Percentiles rank a stretch among this genome's conserved stretches.
phyloP scores from a whole-genome alignment of 495 filamentous ascomycete genomes.

The Niebla homalea region DNA sequence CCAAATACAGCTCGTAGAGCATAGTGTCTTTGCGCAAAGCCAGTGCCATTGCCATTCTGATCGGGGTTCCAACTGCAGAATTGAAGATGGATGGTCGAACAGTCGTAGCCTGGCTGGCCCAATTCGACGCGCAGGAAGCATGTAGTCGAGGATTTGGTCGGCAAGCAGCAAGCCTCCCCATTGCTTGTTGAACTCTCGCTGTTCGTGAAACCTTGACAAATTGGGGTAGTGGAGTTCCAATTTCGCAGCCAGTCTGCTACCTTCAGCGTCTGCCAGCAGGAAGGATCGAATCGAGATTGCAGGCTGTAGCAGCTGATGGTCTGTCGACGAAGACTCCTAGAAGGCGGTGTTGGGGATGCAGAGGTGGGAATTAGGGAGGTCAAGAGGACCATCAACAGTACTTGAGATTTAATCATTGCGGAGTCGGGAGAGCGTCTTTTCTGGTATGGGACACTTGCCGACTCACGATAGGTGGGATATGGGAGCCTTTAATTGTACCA shows the following conservation, averaged over 20 bases:
- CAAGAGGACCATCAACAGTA: too few relatives aligned
- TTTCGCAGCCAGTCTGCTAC: constrained; percentile 6
- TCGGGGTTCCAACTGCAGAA: not conserved
- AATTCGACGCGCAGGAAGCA: constrained; percentile 10
- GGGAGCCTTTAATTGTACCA: too few relatives aligned
- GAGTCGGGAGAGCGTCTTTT: too few relatives aligned
- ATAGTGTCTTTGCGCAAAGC: constrained; percentile 7
- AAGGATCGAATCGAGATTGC: constrained; percentile 2
- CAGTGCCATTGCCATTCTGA: not conserved
- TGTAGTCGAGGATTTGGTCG: constrained; percentile 8
- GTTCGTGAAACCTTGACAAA: not conserved
- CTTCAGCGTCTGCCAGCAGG: constrained; percentile 8
- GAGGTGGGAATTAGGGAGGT: too few relatives aligned
- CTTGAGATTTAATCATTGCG: too few relatives aligned
- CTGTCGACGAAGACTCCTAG: constrained; percentile 1
- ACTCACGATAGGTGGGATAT: too few relatives aligned
- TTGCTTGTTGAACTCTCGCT: not conserved
- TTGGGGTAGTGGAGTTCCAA: constrained; percentile 7
- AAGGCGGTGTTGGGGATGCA: too few relatives aligned
- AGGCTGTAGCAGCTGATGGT: constrained; percentile 10
- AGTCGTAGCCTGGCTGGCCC: constrained; percentile 3
- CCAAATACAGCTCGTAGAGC: constrained; percentile 11
- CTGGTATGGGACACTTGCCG: too few relatives aligned
- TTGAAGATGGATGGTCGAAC: constrained; percentile 6
- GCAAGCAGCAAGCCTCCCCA: constrained; percentile 6